Base-by-base conservation (phyloP, 805 yeast genomes). In the Saccharomyces eubayanus region DNA sequence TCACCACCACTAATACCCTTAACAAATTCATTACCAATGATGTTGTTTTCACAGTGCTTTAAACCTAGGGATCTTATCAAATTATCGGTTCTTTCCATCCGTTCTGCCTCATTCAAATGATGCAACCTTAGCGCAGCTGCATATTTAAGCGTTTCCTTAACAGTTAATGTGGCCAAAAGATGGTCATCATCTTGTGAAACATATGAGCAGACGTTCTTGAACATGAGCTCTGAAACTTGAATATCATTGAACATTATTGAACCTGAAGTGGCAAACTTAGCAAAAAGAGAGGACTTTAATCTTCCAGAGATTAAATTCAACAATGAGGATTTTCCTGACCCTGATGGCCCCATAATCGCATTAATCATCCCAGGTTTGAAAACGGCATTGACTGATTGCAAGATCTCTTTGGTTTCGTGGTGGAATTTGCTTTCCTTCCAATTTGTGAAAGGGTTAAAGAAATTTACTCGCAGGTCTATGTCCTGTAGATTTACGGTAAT, bases 1-100 rank as follows among this genome's bases (percentile, higher is more conserved):
- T 90, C 97, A 59, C 96, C 96, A 16, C 96, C 96, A 16, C 94
- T 86, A 12, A 92, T 79, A 31, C 89, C 89, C 62, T 83, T 84
- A 1, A 73, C 70, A 41, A 77, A 66, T 47, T 81, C 85, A 58
- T 77, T 74, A 3, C 89, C 89, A 50, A 84, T 77, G 68, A 86
- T 69, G 0, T 85, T 86, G 60, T 89, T 84, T 24, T 89, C 89
- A 72, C 96, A 88, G 55, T 85, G 89, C 71, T 74, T 71, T 51
- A 89, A 73, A 0, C 94, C 95, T 69, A 81, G 80, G 55, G 78
- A 79, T n/a, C 80, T 62, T 46, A 89, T 81, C n/a, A 89, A 64
- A 1, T 74, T 76, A 46, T 79, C 77, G 41, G 87, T 82, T 21
- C 77, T 73, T 1, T 59, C 52, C 2, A 72, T 60, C 5, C 84